These are phyloP conservation scores for Fragaria iinumae DNA, from an alignment of 306 rosid species.

Conservation along the genomic window DNA sequence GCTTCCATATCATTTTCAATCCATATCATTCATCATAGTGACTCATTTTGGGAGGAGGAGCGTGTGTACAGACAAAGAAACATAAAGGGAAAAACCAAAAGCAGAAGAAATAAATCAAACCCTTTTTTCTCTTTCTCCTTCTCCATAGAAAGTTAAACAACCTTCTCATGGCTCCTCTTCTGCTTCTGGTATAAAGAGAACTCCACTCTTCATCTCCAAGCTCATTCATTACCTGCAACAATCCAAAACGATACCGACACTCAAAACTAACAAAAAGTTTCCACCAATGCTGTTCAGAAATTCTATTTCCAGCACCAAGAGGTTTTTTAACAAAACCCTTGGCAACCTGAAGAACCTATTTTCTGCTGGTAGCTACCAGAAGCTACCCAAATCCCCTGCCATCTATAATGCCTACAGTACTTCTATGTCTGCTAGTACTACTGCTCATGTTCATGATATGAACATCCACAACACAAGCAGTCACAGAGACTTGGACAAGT, in stretches of 20 bases:
- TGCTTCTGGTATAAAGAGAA: slow-evolving; percentile 43
- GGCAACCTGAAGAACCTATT: slow-evolving; percentile 68
- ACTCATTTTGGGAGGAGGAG: slow-evolving; percentile 32
- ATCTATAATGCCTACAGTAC: slow-evolving; percentile 20
- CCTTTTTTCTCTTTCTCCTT: background rate
- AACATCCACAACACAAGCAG: slow-evolving; percentile 20
- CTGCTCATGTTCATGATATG: slow-evolving; percentile 19
- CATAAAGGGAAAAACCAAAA: slow-evolving; percentile 23
- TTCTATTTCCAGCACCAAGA: slow-evolving; percentile 69
- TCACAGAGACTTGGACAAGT: slow-evolving; percentile 43
- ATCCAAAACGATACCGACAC: slow-evolving; percentile 15
- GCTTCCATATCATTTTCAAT: background rate
- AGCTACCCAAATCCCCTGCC: slow-evolving; percentile 65
- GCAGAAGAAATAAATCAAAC: slow-evolving; percentile 18
- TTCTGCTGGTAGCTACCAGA: slow-evolving; percentile 45
- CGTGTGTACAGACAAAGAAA: slow-evolving; percentile 46
- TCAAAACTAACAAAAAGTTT: background rate
- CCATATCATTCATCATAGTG: background rate
- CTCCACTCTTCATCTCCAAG: slow-evolving; percentile 24
- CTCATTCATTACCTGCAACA: slow-evolving; percentile 31
- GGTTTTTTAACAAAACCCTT: slow-evolving; percentile 66
- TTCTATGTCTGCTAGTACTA: background rate
- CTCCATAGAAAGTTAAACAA: slow-evolving; percentile 24
- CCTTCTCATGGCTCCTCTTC: slow-evolving; percentile 54
- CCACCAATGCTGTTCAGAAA: slow-evolving; percentile 61